A percentile compares a stretch with the other conserved stretches of the same genome.
phyloP scores from a whole-genome alignment of 176 grass and related monocot species.

The Oryza rufipogon region DNA sequence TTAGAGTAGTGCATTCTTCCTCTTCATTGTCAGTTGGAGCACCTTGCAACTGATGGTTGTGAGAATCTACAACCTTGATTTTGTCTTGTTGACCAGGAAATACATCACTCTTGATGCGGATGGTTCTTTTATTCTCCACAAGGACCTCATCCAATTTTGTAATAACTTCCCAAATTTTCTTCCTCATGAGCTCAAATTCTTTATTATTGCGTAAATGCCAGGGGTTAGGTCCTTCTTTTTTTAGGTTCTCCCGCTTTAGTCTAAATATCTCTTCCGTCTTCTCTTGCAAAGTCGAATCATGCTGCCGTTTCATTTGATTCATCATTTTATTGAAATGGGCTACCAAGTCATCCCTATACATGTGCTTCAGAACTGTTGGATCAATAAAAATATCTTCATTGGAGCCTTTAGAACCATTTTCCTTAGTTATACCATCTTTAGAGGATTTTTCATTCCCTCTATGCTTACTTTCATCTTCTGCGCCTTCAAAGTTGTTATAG shows the following conservation, averaged over 20 bases:
- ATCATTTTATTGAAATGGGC: conserved; percentile 49
- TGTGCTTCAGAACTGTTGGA: conserved; percentile 29
- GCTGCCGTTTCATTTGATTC: conserved; percentile 57
- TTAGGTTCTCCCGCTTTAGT: conserved; percentile 49
- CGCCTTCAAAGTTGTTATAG: conserved; percentile 46
- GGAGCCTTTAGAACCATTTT: background rate
- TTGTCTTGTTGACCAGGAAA: conserved; percentile 47
- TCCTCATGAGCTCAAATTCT: conserved; percentile 65
- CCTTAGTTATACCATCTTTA: conserved; percentile 14
- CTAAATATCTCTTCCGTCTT: conserved; percentile 58
- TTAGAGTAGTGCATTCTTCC: conserved; percentile 3
- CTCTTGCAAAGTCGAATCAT: conserved; percentile 48
- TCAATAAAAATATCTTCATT: conserved; percentile 24
- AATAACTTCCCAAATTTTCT: conserved; percentile 52
- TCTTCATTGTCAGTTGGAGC: conserved; percentile 25
- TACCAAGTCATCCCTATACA: conserved; percentile 46
- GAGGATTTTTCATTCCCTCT: conserved; percentile 41
- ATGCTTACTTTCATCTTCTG: conserved; percentile 45
- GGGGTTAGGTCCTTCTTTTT: conserved; percentile 47
- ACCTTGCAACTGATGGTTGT: conserved; percentile 38
- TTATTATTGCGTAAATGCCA: conserved; percentile 60
- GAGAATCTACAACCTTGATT: conserved; percentile 33
- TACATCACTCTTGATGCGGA: conserved; percentile 41
- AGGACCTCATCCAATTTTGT: conserved; percentile 57
- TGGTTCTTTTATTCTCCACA: conserved; percentile 46